Evolutionary conservation across 495 filamentous ascomycete species (phyloP), one percentile per base, ranked within the genome.

Genomic region (Mycothermus thermophilus): DNA sequence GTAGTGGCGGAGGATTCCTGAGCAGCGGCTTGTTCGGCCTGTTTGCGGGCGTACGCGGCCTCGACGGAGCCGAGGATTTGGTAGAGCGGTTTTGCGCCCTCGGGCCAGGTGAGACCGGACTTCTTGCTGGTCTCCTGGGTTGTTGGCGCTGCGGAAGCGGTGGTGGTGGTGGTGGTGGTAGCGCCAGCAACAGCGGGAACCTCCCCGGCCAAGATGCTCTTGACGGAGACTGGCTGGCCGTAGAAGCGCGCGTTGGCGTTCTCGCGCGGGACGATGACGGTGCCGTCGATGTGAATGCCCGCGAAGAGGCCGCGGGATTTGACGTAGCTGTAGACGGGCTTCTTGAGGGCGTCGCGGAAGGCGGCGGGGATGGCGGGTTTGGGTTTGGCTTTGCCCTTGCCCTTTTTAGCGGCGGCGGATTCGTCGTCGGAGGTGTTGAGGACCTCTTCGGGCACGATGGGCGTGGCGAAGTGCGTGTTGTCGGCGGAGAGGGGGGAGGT

Each of bases 171-270:
- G n/a, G n/a, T n/a, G n/a, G n/a, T n/a, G n/a, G n/a, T n/a, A n/a
- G n/a, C n/a, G n/a, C n/a, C n/a, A n/a, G n/a, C n/a, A n/a, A n/a
- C n/a, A 3, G 44, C 17, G 2, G 51, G 41, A 0, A 71, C 73
- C 40, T 83, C 76, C 18, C 81, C 80, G 3, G 65, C 62, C 5
- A 90, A 51, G 34, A 90, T 85, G 28, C 80, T 71, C 7, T 47
- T 54, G 6, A 79, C 77, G 0, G 68, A 58, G 21, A 86, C 62
- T 5, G 64, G 60, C 38, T 74, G 62, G 17, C 74, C 72, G 47
- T 84, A 90, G 46, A 86, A 87, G 2, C 65, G 61, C 32, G 79
- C 77, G 50, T 90, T 90, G 54, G 83, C 82, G 36, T 82, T 78
- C n/a, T 71, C 77, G 9, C 83, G 67, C 56, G 83, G 79, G 31